Base-by-base conservation (phyloP, 2,329 filamentous ascomycete genomes). In the Colletotrichum sidae region DNA sequence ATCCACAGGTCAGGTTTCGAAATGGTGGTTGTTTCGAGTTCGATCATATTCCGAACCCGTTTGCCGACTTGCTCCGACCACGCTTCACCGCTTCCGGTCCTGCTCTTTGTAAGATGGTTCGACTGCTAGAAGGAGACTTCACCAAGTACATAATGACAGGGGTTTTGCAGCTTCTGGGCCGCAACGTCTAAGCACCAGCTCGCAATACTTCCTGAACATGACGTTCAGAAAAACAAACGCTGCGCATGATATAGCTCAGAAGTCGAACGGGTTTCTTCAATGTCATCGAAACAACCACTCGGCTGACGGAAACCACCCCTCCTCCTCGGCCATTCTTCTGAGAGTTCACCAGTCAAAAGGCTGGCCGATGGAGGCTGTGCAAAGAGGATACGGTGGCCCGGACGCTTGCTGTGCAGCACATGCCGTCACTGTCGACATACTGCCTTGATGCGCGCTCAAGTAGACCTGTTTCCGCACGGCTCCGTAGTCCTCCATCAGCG, bases 1-100 rank as follows among this genome's bases (percentile, higher is more conserved):
- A 63, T 46, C 46, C 62, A 60, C 53, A 34, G 2, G 2, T 62
- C 52, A 47, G 62, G 58, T 62, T 56, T 47, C 62, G 54, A 53
- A 15, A 17, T 38, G 52, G 56, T 37, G 11, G 39, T 35, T n/a
- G 52, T 60, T 57, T 49, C 57, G 58, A 59, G 4, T 25, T 52
- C 38, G 56, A 57, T 44, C 62, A 57, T 58, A 52, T 46, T 58
- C 15, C 44, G 44, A 37, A 12, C 44, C 39, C 44, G 51, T 38
- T 53, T 56, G 46, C 58, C 52, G 58, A 56, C 41, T 35, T 56
- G 11, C 25, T 47, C 42, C 52, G 52, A 46, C 35, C 15, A 38
- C 11, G 11, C 33, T 17, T 44, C 59, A 55, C 62, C 51, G 62
- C 35, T 52, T 38, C 46, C 37, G 17, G 58, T 17, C 44, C 15